Percentiles rank a stretch among this genome's conserved stretches.
Conservation (phyloP, 345 rosid genomes). For the Excoecaria cochinchinensis region DNA sequence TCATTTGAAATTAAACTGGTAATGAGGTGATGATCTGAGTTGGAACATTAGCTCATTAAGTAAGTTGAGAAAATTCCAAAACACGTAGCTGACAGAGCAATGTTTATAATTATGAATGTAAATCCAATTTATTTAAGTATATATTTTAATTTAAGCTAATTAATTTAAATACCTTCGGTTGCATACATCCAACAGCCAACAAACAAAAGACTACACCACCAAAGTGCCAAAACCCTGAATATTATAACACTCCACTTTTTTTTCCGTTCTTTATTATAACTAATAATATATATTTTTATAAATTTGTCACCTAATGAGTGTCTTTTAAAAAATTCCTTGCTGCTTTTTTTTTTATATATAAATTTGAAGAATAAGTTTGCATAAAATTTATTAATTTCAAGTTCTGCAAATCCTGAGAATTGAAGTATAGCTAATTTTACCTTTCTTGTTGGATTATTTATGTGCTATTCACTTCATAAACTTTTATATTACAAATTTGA, state of each 20-base stretch:
- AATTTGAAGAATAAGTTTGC: too few relatives aligned
- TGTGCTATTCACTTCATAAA: conserved; percentile 5
- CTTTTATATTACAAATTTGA: not conserved
- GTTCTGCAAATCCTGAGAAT: conserved; percentile 8
- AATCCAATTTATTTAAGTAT: conserved; percentile 1
- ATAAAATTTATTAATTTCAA: not conserved
- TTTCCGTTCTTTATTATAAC: too few relatives aligned
- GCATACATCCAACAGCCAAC: conserved; percentile 34
- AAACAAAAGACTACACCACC: conserved; percentile 41
- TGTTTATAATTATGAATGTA: conserved; percentile 6
- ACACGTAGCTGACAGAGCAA: conserved; percentile 21
- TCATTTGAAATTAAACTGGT: not conserved
- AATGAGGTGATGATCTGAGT: not conserved
- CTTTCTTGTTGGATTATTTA: conserved; percentile 33
- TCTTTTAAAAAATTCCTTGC: too few relatives aligned
- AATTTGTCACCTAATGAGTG: conserved; percentile 35
- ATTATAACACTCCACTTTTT: too few relatives aligned
- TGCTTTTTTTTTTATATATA: too few relatives aligned
- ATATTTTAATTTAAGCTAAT: not conserved
- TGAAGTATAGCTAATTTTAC: conserved; percentile 11
- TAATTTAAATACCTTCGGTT: conserved; percentile 6
- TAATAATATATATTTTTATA: too few relatives aligned
- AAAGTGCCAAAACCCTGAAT: conserved; percentile 28
- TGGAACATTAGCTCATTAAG: conserved; percentile 1
- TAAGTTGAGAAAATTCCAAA: conserved; percentile 26